A percentile compares a stretch with the other conserved stretches of the same genome.
Conservation (phyloP, 2,329 filamentous ascomycete genomes). For the Colletotrichum musae region DNA sequence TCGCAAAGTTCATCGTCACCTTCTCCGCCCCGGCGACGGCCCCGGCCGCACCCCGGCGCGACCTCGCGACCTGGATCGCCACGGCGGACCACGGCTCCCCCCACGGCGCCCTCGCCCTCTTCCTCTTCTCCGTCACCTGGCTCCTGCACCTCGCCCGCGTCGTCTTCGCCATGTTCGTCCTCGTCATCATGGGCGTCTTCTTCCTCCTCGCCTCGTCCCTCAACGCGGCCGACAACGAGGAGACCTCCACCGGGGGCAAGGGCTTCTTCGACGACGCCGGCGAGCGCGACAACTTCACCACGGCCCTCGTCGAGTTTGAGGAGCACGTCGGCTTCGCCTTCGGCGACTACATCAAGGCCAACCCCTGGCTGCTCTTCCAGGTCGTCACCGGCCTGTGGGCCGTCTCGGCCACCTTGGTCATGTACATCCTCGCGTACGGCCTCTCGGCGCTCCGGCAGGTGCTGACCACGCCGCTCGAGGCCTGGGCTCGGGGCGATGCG, state of each 20-base stretch:
- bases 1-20: slow-evolving; percentile 32
- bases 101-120: slow-evolving; percentile 35
- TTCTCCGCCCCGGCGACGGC: neutral
- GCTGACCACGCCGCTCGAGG: slow-evolving; percentile 33
- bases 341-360: slow-evolving; percentile 8
- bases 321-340: slow-evolving; percentile 14
- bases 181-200: slow-evolving; percentile 23
- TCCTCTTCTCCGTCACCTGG: slow-evolving; percentile 29
- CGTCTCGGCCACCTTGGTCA: slow-evolving; percentile 10
- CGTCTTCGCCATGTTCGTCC: slow-evolving; percentile 21
- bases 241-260: neutral
- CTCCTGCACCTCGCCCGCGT: slow-evolving; percentile 33
- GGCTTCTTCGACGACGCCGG: slow-evolving; percentile 2
- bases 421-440: slow-evolving; percentile 22
- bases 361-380: slow-evolving; percentile 25
- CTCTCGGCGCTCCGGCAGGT: slow-evolving; percentile 28
- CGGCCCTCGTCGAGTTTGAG: slow-evolving; percentile 23
- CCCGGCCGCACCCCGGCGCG: neutral
- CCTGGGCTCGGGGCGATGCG: slow-evolving; percentile 8
- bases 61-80: slow-evolving; percentile 35
- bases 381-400: slow-evolving; percentile 3
- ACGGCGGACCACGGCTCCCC: slow-evolving; percentile 37
- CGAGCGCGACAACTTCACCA: slow-evolving; percentile 16
- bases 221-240: slow-evolving; percentile 1
- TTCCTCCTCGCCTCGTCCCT: slow-evolving; percentile 21